phyloP scores from a whole-genome alignment of 1,284 basidiomycete species.

The Athelia psychrophila region DNA sequence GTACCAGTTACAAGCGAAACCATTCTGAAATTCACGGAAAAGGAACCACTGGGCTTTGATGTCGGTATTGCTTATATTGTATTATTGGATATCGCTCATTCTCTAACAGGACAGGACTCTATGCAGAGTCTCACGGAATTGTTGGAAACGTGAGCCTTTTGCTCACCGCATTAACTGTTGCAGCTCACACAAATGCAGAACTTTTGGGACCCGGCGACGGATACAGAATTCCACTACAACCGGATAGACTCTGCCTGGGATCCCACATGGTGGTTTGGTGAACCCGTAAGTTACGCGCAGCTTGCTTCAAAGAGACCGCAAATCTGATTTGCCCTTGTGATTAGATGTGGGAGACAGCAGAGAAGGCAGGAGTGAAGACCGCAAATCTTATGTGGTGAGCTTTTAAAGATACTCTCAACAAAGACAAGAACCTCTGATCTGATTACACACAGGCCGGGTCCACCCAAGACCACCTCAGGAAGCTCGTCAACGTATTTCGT shows the following conservation, averaged over 20 bases:
- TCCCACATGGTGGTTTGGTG: conserved; percentile 82
- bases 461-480: conserved; percentile 65
- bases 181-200: conserved; percentile 44
- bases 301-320: background rate
- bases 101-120: conserved; percentile 74
- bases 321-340: background rate
- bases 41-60: conserved; percentile 88
- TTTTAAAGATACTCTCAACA: background rate
- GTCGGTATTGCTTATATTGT: conserved; percentile 34
- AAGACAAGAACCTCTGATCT: no score
- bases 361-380: conserved; percentile 68
- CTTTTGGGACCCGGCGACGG: conserved; percentile 75
- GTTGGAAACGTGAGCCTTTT: conserved; percentile 70
- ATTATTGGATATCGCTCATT: conserved; percentile 2
- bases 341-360: conserved; percentile 88
- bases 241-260: conserved; percentile 59
- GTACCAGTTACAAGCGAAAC: conserved; percentile 3
- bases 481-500: conserved; percentile 71
- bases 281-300: conserved; percentile 58
- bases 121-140: conserved; percentile 88
- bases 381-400: conserved; percentile 89
- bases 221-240: conserved; percentile 71
- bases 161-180: background rate
- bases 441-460: conserved; percentile 65
- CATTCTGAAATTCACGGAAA: conserved; percentile 3